phyloP scores from a whole-genome alignment of 768 basidiomycete genomes.

The Strobilomyces confusus region DNA sequence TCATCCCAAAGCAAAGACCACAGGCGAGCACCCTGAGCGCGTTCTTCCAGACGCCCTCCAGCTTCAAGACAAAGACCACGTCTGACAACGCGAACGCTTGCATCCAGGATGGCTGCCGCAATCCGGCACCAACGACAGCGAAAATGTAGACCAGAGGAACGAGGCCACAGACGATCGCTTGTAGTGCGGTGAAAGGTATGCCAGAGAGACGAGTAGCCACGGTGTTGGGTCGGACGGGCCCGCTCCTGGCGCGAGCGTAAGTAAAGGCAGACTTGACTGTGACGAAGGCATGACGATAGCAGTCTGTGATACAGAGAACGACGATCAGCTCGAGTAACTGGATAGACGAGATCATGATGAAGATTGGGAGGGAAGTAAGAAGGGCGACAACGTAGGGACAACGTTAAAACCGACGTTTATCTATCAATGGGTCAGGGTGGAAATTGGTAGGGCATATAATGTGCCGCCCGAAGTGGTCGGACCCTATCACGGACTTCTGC shows the following conservation, averaged over 20 bases:
- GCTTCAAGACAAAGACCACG: background rate
- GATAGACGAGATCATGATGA: slow-evolving; percentile 3
- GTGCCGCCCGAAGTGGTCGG: too few species aligned
- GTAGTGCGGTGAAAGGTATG: background rate
- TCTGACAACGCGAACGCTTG: background rate
- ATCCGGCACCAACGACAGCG: background rate
- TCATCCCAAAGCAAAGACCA: background rate
- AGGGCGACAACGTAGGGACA: too few species aligned
- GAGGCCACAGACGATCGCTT: background rate
- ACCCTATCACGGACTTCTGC: too few species aligned
- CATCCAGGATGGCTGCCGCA: slow-evolving; percentile 10
- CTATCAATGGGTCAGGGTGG: too few species aligned
- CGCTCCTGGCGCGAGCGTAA: slow-evolving; percentile 1
- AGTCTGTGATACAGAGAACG: background rate
- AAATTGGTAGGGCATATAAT: too few species aligned
- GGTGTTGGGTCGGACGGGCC: slow-evolving; percentile 2
- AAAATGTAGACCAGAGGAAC: background rate
- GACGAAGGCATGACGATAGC: background rate
- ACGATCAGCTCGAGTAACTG: slow-evolving; percentile 5
- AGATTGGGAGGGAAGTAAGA: too few species aligned
- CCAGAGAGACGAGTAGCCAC: background rate
- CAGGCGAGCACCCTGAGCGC: background rate
- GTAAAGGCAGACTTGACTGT: background rate
- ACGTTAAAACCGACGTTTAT: too few species aligned
- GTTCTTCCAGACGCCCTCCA: background rate